Conservation (phyloP, 2,329 filamentous ascomycete genomes). For the Microascus cirrosus region DNA sequence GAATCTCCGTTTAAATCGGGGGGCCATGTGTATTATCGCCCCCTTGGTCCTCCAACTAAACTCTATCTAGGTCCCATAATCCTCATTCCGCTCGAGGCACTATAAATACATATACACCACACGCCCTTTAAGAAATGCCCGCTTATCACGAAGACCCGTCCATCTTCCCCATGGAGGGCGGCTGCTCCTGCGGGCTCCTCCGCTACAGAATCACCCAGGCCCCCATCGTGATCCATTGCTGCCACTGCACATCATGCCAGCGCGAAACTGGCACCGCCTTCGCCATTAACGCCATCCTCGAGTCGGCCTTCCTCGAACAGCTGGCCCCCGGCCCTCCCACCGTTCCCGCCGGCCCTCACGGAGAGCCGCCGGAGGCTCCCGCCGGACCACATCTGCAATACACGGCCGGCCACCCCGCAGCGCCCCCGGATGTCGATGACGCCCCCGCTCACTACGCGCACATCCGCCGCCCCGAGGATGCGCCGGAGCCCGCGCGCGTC, state of each 20-base stretch:
- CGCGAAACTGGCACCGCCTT: slow-evolving; percentile 28
- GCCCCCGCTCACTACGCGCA: not conserved
- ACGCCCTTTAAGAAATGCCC: no score
- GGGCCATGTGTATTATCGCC: no score
- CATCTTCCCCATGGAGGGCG: slow-evolving; percentile 6
- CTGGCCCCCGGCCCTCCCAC: slow-evolving; percentile 18
- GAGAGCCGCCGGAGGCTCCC: no score
- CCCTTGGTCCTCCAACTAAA: no score
- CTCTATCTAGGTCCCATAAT: no score
- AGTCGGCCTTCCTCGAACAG: slow-evolving; percentile 8
- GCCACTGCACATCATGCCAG: slow-evolving; percentile 35
- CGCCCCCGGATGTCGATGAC: not conserved
- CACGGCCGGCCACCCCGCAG: not conserved
- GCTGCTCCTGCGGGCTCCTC: slow-evolving; percentile 3
- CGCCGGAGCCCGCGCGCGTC: slow-evolving; percentile 2
- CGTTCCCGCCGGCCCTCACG: not conserved
- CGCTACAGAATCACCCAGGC: slow-evolving; percentile 48
- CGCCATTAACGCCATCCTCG: slow-evolving; percentile 23
- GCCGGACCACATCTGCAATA: not conserved
- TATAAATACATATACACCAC: no score
- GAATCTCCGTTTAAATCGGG: no score
- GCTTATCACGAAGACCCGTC: slow-evolving; percentile 2
- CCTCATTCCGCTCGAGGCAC: no score
- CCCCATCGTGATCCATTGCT: slow-evolving; percentile 31
- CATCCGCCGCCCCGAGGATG: not conserved